Evolutionary conservation across 2,329 filamentous ascomycete genomes (phyloP).

Genomic region (Cladosporium sp.): DNA sequence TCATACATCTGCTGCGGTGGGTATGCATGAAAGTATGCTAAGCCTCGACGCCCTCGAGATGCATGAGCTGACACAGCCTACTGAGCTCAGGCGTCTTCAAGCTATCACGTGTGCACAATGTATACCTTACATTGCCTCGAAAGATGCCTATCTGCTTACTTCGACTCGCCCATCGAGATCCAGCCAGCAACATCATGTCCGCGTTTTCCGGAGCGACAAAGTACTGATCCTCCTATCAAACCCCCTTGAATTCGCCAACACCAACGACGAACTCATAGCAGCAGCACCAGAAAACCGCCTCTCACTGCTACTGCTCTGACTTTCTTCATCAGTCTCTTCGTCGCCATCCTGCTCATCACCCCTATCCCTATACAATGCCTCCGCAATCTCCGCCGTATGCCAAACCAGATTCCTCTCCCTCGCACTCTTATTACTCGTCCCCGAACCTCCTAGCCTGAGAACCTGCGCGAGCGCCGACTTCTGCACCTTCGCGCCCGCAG

Average conservation of each 20-base stretch:
- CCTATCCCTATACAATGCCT: constrained; percentile 21
- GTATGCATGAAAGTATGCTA: neutral
- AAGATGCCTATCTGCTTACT: neutral
- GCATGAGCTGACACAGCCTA: neutral
- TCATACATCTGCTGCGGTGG: neutral
- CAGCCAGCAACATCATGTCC: neutral
- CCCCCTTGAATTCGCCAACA: neutral
- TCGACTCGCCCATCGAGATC: neutral
- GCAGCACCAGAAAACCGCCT: neutral
- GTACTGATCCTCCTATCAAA: neutral
- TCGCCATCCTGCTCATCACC: neutral
- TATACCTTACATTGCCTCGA: neutral
- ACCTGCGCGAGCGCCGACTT: neutral
- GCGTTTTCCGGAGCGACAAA: neutral
- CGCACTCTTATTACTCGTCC: constrained; percentile 18
- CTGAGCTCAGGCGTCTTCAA: neutral
- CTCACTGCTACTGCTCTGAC: neutral
- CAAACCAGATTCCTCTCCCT: constrained; percentile 24
- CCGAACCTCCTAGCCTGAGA: neutral
- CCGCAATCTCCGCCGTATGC: constrained; percentile 25
- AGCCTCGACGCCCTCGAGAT: neutral
- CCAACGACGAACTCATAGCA: neutral
- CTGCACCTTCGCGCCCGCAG: neutral
- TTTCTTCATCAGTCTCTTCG: neutral
- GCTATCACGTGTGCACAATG: neutral